Percentiles rank a stretch among this genome's conserved stretches.
Conservation (phyloP, 163 green algal species). For the Chlamydomonas reinhardtii region DNA sequence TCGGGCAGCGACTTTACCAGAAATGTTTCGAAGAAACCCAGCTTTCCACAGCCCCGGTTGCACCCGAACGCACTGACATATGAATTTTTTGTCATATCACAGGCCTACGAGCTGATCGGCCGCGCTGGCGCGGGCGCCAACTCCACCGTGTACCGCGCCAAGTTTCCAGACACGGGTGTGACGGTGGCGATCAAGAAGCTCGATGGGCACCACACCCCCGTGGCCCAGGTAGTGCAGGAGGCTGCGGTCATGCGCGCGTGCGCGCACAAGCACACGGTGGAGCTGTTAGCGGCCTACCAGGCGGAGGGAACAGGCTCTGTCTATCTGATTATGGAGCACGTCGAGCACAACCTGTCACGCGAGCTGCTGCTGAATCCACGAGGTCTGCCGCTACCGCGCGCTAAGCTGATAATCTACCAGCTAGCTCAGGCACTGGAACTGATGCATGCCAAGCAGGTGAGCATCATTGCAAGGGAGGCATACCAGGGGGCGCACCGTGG, state of each 20-base stretch:
- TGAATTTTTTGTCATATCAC: background rate
- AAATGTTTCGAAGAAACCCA: no score
- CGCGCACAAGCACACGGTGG: slow-evolving; percentile 10
- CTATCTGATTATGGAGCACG: slow-evolving; percentile 25
- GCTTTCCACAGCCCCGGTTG: no score
- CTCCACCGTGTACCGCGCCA: slow-evolving; percentile 11
- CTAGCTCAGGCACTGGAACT: slow-evolving; percentile 14
- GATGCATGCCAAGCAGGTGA: slow-evolving; percentile 21
- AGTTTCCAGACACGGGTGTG: background rate
- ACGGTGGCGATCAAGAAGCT: slow-evolving; percentile 35
- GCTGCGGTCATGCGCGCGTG: slow-evolving; percentile 23
- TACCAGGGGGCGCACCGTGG: no score
- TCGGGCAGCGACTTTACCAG: no score
- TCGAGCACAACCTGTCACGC: slow-evolving; percentile 8
- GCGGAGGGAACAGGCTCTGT: background rate
- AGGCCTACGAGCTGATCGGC: slow-evolving; percentile 33
- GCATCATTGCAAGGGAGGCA: background rate
- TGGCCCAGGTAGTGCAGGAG: slow-evolving; percentile 1
- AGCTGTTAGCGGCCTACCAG: slow-evolving; percentile 20
- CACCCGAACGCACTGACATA: no score
- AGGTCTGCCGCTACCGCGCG: slow-evolving; percentile 2
- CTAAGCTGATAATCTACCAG: slow-evolving; percentile 14
- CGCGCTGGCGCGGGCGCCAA: slow-evolving; percentile 37
- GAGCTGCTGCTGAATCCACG: slow-evolving; percentile 34
- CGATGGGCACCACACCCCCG: background rate